Base-by-base conservation (phyloP, 148 eudicot species). In the Diospyros kaki region DNA sequence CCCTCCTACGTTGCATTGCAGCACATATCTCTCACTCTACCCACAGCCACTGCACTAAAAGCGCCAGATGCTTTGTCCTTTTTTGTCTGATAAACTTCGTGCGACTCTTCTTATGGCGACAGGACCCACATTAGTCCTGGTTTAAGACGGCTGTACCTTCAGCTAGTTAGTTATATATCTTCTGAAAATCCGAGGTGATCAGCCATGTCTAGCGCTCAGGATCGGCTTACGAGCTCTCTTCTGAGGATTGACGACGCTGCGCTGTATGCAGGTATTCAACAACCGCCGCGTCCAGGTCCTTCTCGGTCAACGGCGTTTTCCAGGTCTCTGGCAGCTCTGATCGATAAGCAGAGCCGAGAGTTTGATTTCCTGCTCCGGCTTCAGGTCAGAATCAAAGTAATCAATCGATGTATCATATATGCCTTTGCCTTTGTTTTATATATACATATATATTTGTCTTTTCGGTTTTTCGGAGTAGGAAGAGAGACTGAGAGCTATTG, bases 261-360 rank as follows among this genome's bases (percentile, higher is more conserved):
- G 28, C 44, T 7, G 69, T 18, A 50, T 63, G 67, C 65, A 28
- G 14, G 40, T 60, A 6, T n/a, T 69, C 74, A 73, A 77, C 66
- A 64, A n/a, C 75, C 67, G 13, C 50, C 46, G 4, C 73, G 42
- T 7, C 44, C 60, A 48, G 13, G 13, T n/a, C 64, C 56, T 3
- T 15, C 43, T 58, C 11, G 15, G 50, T 58, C 48, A n/a, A 68
- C 74, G 78, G 51, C 53, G 41, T 78, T 82, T 12, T 60, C 78
- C 46, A 75, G 74, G 4, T 71, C 73, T 66, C 59, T 89, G 48
- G 72, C 56, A 5, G 77, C 78, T 66, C 83, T 85, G 63, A 77
- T 85, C 64, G 85, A 87, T 14, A 82, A 72, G 60, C 89, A 89
- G 71, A 75, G 74, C 42, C 76, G 75, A 62, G 93, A 89, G 48